Conservation (phyloP, 345 rosid species). For the Abelmoschus esculentus region DNA sequence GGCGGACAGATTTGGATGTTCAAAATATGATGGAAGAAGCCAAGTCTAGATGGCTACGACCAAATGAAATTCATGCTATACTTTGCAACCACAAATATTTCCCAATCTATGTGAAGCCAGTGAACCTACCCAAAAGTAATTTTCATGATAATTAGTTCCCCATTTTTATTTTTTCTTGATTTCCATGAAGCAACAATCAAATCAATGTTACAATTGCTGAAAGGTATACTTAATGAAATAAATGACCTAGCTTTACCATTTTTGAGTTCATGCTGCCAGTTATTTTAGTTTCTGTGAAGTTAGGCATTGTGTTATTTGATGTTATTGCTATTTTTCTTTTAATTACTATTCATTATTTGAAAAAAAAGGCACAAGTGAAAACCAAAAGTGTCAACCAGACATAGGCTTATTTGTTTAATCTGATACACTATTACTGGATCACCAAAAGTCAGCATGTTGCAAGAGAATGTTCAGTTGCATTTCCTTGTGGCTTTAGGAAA, state of each 20-base stretch:
- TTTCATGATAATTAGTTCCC: background rate
- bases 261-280: background rate
- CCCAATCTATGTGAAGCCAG: slow-evolving; percentile 68
- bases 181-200: background rate
- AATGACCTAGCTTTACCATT: background rate
- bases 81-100: slow-evolving; percentile 70
- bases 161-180: background rate
- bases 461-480: background rate
- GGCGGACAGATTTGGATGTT: slow-evolving; percentile 70
- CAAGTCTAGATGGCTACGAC: slow-evolving; percentile 87
- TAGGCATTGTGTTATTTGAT: background rate
- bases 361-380: background rate
- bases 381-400: background rate
- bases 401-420: background rate
- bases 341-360: background rate
- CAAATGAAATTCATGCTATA: slow-evolving; percentile 86
- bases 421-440: background rate
- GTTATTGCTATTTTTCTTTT: background rate
- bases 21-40: slow-evolving; percentile 64
- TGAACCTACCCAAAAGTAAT: slow-evolving; percentile 75
- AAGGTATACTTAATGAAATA: background rate
- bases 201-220: background rate
- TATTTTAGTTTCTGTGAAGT: background rate
- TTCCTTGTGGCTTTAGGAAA: background rate
- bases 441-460: background rate